Percentiles rank a stretch among this genome's conserved stretches.
Conservation (phyloP, 2,329 filamentous ascomycete genomes). For the Acrocalymma vagum region DNA sequence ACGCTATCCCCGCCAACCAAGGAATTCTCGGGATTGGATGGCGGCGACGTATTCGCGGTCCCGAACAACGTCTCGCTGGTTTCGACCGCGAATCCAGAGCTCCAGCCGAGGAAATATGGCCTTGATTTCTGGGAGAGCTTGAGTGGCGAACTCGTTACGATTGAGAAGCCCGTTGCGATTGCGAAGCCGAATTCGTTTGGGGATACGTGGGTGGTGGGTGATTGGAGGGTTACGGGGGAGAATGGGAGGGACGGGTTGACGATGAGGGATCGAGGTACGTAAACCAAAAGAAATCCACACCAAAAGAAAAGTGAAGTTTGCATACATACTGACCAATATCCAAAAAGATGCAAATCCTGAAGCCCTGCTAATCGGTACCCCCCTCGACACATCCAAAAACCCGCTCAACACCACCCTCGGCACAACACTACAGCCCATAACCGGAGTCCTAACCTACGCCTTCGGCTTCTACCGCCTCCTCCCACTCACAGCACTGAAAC, state of each 20-base stretch:
- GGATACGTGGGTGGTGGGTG: conserved; percentile 74
- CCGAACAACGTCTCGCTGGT: conserved; percentile 69
- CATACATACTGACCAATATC: background rate
- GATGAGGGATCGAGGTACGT: conserved; percentile 62
- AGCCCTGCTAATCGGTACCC: conserved; percentile 69
- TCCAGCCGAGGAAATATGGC: conserved; percentile 69
- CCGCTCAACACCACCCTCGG: conserved; percentile 68
- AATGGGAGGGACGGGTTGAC: conserved; percentile 73
- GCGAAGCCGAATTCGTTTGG: conserved; percentile 70
- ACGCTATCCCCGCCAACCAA: conserved; percentile 66
- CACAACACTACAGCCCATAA: conserved; percentile 71
- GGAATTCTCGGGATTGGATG: conserved; percentile 69
- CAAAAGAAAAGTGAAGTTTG: conserved; percentile 8
- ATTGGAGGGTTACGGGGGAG: conserved; percentile 69
- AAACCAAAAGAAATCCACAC: too few species aligned
- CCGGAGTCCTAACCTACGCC: conserved; percentile 70
- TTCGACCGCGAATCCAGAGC: conserved; percentile 66
- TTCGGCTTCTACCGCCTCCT: conserved; percentile 76
- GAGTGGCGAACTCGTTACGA: conserved; percentile 71
- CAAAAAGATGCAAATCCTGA: conserved; percentile 76
- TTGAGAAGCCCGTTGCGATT: conserved; percentile 65
- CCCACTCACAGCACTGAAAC: conserved; percentile 65
- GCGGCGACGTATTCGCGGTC: conserved; percentile 70
- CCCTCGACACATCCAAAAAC: conserved; percentile 72
- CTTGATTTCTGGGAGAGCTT: conserved; percentile 80